These are phyloP conservation scores for Persicaria maculosa DNA, from an alignment of 148 eudicot species.

Conservation along the genomic window DNA sequence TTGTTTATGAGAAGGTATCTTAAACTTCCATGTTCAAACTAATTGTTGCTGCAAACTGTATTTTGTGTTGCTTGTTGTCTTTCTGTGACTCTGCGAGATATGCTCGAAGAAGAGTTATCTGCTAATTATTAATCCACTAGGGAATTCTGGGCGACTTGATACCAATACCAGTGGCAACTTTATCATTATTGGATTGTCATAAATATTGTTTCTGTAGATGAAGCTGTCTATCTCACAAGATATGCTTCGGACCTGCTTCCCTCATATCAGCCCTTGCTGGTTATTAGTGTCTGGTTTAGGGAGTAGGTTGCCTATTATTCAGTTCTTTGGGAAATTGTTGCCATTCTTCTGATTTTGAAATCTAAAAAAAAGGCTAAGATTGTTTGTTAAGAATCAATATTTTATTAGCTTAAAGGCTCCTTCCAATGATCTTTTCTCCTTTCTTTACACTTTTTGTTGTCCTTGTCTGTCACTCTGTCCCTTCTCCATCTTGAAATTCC, in stretches of 20 bases:
- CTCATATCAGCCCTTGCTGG: background rate
- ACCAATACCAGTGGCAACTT: background rate
- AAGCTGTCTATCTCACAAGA: background rate
- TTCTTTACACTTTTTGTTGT: background rate
- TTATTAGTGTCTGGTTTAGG: background rate
- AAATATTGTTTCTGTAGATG: background rate
- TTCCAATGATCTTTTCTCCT: background rate
- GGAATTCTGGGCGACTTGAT: background rate
- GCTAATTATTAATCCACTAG: background rate
- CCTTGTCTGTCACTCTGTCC: background rate
- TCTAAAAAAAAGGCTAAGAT: background rate
- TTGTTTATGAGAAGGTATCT: slow-evolving; percentile 86
- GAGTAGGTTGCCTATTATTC: background rate
- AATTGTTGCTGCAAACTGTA: background rate
- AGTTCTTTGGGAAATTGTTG: too few relatives aligned
- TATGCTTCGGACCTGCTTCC: background rate
- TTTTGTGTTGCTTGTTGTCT: background rate
- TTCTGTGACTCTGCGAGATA: background rate
- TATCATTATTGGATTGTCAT: background rate
- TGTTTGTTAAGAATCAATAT: background rate
- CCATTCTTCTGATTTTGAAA: background rate
- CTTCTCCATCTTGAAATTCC: background rate
- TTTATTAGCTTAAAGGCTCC: background rate
- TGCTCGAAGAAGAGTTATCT: background rate
- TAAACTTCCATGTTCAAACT: background rate